phyloP scores from a whole-genome alignment of 805 yeast species.

The Kodamaea kakaduensis region DNA sequence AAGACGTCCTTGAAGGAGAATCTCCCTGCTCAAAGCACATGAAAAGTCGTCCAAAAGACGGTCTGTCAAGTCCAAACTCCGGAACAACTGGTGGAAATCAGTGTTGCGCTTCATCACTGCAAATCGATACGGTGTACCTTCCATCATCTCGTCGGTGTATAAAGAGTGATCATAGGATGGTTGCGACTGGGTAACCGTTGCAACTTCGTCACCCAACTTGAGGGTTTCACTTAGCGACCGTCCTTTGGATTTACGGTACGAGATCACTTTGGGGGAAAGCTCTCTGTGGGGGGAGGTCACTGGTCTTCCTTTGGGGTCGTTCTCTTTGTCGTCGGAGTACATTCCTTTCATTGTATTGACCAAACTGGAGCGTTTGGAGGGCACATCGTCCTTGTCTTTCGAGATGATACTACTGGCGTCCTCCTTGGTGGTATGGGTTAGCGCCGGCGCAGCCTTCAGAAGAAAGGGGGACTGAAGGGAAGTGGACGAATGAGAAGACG shows the following conservation, averaged over 20 bases:
- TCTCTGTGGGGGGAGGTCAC: slow-evolving; percentile 4
- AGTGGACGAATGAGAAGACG: slow-evolving; percentile 18
- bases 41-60: slow-evolving; percentile 56
- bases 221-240: slow-evolving; percentile 30
- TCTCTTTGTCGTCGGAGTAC: slow-evolving; percentile 5
- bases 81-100: slow-evolving; percentile 59
- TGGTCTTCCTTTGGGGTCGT: slow-evolving; percentile 1
- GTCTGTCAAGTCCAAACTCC: slow-evolving; percentile 48
- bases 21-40: slow-evolving; percentile 65
- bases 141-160: slow-evolving; percentile 56
- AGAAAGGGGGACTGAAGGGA: slow-evolving; percentile 34
- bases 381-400: slow-evolving; percentile 14
- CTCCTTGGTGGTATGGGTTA: slow-evolving; percentile 22
- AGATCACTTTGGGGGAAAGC: slow-evolving; percentile 35
- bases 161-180: slow-evolving; percentile 35
- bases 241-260: slow-evolving; percentile 33
- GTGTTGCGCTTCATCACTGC: slow-evolving; percentile 59
- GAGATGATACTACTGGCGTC: slow-evolving; percentile 23
- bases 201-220: slow-evolving; percentile 1
- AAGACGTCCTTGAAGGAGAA: slow-evolving; percentile 62
- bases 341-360: slow-evolving; percentile 10
- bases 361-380: slow-evolving; percentile 8
- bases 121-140: slow-evolving; percentile 56
- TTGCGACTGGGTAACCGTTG: slow-evolving; percentile 4
- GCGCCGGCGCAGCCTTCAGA: slow-evolving; percentile 23